Conservation (phyloP, 768 basidiomycete genomes). For the Sistotremastrum suecicum region DNA sequence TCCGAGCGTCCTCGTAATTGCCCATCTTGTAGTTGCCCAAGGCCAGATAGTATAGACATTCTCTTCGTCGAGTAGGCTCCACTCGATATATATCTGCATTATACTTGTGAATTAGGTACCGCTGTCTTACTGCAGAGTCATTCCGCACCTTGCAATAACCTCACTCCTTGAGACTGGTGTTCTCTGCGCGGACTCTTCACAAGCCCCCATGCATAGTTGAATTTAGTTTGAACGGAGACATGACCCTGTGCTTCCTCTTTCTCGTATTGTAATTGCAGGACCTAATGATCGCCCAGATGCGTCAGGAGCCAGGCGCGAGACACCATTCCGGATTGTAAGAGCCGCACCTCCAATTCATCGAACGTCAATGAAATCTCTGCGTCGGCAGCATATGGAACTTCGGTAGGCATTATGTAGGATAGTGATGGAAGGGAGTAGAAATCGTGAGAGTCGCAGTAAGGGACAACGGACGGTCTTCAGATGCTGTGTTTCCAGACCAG, state of each 20-base stretch:
- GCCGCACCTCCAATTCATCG: constrained; percentile 74
- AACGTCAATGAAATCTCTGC: constrained; percentile 78
- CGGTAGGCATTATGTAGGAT: constrained; percentile 33
- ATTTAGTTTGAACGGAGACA: constrained; percentile 88
- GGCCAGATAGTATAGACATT: constrained; percentile 94
- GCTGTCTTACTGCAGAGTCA: background rate
- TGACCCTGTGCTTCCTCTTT: constrained; percentile 75
- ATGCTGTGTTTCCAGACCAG: too few relatives aligned
- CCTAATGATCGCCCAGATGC: constrained; percentile 29
- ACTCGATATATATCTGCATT: constrained; percentile 75
- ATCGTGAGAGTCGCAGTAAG: background rate
- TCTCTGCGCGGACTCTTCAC: constrained; percentile 80
- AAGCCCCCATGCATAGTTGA: constrained; percentile 95
- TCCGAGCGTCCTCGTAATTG: constrained; percentile 83
- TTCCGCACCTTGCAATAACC: constrained; percentile 67
- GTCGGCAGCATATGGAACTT: constrained; percentile 92
- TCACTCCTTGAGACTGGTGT: constrained; percentile 86
- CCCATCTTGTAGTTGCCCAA: constrained; percentile 95
- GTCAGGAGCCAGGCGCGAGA: background rate
- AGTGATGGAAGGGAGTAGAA: background rate
- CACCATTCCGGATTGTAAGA: background rate
- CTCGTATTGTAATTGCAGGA: constrained; percentile 76
- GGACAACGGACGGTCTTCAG: too few relatives aligned
- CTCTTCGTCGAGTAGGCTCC: constrained; percentile 76
- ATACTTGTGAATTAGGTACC: background rate